Percentiles rank a stretch among this genome's conserved stretches.
Evolutionary conservation across 2,329 filamentous ascomycete species (phyloP).

Genomic region (Phoma herbarum): DNA sequence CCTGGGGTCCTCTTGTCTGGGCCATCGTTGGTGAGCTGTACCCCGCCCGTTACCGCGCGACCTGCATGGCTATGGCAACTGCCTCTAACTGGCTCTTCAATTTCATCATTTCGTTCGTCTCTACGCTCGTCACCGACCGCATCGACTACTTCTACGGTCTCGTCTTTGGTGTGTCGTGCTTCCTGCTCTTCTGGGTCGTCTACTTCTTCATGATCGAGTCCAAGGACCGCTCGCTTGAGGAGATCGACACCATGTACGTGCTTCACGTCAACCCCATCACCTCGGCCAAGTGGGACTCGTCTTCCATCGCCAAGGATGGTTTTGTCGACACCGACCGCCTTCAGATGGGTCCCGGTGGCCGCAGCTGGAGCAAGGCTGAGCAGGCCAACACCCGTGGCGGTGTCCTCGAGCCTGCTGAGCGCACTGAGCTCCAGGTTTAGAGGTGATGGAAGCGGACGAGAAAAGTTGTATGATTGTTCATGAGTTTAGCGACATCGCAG

Average conservation of each 20-base stretch:
- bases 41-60: slow-evolving; percentile 64
- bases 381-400: slow-evolving; percentile 33
- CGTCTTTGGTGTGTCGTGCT: slow-evolving; percentile 76
- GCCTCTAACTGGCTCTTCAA: slow-evolving; percentile 59
- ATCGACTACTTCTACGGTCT: slow-evolving; percentile 80
- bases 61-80: slow-evolving; percentile 55
- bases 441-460: not conserved
- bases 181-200: slow-evolving; percentile 70
- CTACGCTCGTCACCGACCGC: slow-evolving; percentile 75
- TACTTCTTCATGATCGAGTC: slow-evolving; percentile 84
- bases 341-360: slow-evolving; percentile 44
- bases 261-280: slow-evolving; percentile 71
- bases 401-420: slow-evolving; percentile 37
- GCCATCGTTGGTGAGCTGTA: slow-evolving; percentile 73
- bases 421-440: slow-evolving; percentile 36
- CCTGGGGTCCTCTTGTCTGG: slow-evolving; percentile 78
- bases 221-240: slow-evolving; percentile 76
- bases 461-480: slow-evolving; percentile 12
- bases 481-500: slow-evolving; percentile 14
- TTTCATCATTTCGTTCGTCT: slow-evolving; percentile 71
- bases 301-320: slow-evolving; percentile 42
- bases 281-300: slow-evolving; percentile 62
- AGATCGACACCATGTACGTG: slow-evolving; percentile 78
- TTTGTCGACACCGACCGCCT: slow-evolving; percentile 45
- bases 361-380: slow-evolving; percentile 47